Evolutionary conservation across 331 rosid genomes (phyloP).

Genomic region (Spiraea crenata): DNA sequence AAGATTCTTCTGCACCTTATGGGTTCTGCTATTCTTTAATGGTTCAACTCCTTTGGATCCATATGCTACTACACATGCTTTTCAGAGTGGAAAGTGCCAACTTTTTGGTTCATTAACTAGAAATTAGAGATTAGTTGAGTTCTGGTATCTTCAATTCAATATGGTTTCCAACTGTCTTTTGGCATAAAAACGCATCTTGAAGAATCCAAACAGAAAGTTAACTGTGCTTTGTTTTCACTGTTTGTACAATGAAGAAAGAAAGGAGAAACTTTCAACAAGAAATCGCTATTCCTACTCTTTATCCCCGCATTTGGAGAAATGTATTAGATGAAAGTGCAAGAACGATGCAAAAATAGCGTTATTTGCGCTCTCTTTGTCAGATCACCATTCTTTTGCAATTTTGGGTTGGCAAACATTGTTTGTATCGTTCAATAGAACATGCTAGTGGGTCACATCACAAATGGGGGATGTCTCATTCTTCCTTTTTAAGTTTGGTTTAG

Average conservation of each 20-base stretch:
- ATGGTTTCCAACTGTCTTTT: background rate
- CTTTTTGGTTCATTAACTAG: background rate
- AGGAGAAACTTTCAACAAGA: background rate
- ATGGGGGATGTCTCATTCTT: background rate
- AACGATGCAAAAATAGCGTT: background rate
- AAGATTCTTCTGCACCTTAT: slow-evolving; percentile 5
- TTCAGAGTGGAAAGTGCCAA: background rate
- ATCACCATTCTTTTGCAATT: background rate
- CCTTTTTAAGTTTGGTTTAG: background rate
- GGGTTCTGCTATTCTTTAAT: background rate
- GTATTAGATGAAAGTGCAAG: background rate
- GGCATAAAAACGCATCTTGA: background rate
- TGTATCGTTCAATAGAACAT: background rate
- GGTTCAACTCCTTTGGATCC: background rate
- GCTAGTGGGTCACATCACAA: slow-evolving; percentile 4
- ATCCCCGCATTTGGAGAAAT: background rate
- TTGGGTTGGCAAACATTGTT: slow-evolving; percentile 11
- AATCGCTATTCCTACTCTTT: background rate
- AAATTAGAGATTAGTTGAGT: background rate
- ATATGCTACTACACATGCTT: background rate
- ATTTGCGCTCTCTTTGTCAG: background rate
- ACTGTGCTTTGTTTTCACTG: background rate
- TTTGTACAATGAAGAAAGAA: background rate
- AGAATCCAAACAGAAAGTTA: background rate
- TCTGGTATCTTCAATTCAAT: background rate